Percentiles rank a stretch among this genome's conserved stretches.
These are phyloP conservation scores for Ophiostoma sp. DNA, from an alignment of 2,329 filamentous ascomycete species.

Conservation along the genomic window DNA sequence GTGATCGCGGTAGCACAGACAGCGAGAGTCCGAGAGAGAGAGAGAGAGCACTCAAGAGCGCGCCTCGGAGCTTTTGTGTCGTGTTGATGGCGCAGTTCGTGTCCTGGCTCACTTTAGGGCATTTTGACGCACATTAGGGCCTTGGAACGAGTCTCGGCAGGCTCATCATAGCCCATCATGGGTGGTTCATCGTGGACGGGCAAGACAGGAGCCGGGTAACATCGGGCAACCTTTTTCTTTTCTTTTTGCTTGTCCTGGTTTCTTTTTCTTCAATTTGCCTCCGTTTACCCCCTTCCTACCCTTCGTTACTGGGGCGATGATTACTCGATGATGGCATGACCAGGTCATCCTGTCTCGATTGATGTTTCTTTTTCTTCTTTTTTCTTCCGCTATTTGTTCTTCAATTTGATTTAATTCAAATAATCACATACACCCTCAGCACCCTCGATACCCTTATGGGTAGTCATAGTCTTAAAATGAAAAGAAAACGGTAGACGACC, in stretches of 20 bases:
- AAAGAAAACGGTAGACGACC: not conserved
- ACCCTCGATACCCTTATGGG: not conserved
- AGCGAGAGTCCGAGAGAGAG: not conserved
- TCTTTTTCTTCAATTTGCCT: not conserved
- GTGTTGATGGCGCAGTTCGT: not conserved
- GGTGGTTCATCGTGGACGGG: not conserved
- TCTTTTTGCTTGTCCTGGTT: not conserved
- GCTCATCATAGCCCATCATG: not conserved
- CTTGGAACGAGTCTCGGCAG: not conserved
- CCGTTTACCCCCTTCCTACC: not conserved
- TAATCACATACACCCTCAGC: not conserved
- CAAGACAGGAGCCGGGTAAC: not conserved
- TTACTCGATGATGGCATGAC: constrained; percentile 10
- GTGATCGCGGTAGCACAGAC: no score
- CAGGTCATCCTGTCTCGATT: not conserved
- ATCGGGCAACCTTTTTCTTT: not conserved
- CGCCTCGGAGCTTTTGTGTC: not conserved
- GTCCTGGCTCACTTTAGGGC: not conserved
- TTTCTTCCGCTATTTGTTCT: not conserved
- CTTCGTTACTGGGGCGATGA: constrained; percentile 3
- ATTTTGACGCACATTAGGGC: not conserved
- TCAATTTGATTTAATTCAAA: not conserved
- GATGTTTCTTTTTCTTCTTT: not conserved
- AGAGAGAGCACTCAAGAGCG: not conserved
- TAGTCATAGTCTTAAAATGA: not conserved